phyloP scores from a whole-genome alignment of 2,329 filamentous ascomycete species.

The Xylaria sp. region DNA sequence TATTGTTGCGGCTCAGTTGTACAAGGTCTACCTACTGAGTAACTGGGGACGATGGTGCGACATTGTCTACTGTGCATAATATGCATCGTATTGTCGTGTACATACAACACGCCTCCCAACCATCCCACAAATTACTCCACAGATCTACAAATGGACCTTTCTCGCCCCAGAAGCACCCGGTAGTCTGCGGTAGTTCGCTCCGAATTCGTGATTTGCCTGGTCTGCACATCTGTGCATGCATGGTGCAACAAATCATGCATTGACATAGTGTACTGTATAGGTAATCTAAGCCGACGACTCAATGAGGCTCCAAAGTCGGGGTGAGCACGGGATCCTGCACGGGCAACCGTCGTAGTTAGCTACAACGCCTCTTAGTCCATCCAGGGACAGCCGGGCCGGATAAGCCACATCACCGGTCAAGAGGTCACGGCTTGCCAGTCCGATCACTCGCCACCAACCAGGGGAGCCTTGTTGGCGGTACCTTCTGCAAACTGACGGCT shows the following conservation, averaged over 20 bases:
- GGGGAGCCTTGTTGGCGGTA: conserved; percentile 12
- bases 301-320: conserved; percentile 16
- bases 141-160: conserved; percentile 35
- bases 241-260: conserved; percentile 14
- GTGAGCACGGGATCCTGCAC: conserved; percentile 3
- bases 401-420: conserved; percentile 27
- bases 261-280: neutral
- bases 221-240: neutral
- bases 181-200: conserved; percentile 25
- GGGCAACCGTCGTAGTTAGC: conserved; percentile 5
- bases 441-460: conserved; percentile 15
- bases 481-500: conserved; percentile 18
- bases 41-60: neutral
- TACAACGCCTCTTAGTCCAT: conserved; percentile 3
- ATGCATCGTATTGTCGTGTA: neutral
- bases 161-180: conserved; percentile 27
- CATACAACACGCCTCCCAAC: neutral
- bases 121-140: conserved; percentile 22
- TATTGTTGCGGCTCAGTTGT: conserved; percentile 4
- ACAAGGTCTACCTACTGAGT: neutral
- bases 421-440: conserved; percentile 27
- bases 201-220: conserved; percentile 11
- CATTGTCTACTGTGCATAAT: neutral
- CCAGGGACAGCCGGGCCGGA: conserved; percentile 31
- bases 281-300: conserved; percentile 1